phyloP scores from a whole-genome alignment of 352 stramenopile species.

The Chloridella minuta region DNA sequence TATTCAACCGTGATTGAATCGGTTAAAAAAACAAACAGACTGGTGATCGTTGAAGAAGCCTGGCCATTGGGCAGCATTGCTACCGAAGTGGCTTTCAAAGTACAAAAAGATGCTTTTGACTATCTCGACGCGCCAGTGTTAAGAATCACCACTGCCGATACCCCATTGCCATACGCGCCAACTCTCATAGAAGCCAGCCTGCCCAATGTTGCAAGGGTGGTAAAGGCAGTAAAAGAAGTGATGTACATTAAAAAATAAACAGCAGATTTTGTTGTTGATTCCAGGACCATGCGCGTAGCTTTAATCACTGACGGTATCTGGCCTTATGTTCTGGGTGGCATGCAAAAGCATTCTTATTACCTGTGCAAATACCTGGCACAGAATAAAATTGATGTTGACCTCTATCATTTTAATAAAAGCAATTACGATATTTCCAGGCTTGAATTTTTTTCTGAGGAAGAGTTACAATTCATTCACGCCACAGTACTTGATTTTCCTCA shows the following conservation, averaged over 20 bases:
- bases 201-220: background rate
- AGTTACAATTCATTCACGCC: background rate
- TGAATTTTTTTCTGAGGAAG: background rate
- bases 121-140: conserved; percentile 90
- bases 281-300: background rate
- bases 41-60: conserved; percentile 84
- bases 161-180: conserved; percentile 88
- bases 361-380: background rate
- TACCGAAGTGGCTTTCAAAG: conserved; percentile 74
- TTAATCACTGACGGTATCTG: background rate
- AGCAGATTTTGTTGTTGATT: too few relatives aligned
- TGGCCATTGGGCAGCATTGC: conserved; percentile 48
- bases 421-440: background rate
- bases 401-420: background rate
- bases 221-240: background rate
- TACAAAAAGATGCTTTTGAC: conserved; percentile 94
- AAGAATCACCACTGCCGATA: conserved; percentile 76
- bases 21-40: conserved; percentile 85
- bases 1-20: conserved; percentile 73
- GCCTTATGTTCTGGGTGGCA: background rate
- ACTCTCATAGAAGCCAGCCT: conserved; percentile 30
- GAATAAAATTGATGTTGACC: background rate
- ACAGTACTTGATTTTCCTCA: background rate
- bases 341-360: conserved; percentile 3
- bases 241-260: background rate